Percentiles rank a stretch among this genome's conserved stretches.
Conservation (phyloP, 176 grass and related monocot species). For the Eleusine indica region DNA sequence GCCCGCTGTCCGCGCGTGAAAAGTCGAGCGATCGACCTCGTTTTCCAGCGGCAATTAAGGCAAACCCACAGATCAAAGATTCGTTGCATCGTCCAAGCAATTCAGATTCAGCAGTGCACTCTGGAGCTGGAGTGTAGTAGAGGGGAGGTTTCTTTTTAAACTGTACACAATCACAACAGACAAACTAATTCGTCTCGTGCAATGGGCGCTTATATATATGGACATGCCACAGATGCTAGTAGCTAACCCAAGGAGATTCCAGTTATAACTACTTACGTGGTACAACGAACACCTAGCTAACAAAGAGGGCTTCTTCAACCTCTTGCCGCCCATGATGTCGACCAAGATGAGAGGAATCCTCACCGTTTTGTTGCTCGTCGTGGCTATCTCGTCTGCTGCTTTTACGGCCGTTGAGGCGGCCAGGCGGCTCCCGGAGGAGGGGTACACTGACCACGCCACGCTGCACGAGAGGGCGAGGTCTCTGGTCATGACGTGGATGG, state of each 20-base stretch:
- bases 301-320: conserved; percentile 21
- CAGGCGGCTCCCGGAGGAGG: conserved; percentile 41
- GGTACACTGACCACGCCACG: background rate
- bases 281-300: background rate
- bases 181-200: conserved; percentile 45
- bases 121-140: background rate
- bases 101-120: background rate
- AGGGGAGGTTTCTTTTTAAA: background rate
- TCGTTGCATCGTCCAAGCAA: conserved; percentile 44
- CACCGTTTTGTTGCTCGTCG: conserved; percentile 32
- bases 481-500: conserved; percentile 56
- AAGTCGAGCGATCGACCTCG: conserved; percentile 54
- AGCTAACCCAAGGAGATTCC: background rate
- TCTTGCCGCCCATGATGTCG: conserved; percentile 18
- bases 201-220: conserved; percentile 39
- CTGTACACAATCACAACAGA: conserved; percentile 17
- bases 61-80: conserved; percentile 42
- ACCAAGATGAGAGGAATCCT: conserved; percentile 32
- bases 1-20: conserved; percentile 31
- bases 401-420: conserved; percentile 51
- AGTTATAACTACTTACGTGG: conserved; percentile 2
- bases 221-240: background rate
- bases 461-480: conserved; percentile 63
- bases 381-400: conserved; percentile 37
- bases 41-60: conserved; percentile 38